Evolutionary conservation across 73 alveolate species (phyloP).

Genomic region (Symbiodinium natans): DNA sequence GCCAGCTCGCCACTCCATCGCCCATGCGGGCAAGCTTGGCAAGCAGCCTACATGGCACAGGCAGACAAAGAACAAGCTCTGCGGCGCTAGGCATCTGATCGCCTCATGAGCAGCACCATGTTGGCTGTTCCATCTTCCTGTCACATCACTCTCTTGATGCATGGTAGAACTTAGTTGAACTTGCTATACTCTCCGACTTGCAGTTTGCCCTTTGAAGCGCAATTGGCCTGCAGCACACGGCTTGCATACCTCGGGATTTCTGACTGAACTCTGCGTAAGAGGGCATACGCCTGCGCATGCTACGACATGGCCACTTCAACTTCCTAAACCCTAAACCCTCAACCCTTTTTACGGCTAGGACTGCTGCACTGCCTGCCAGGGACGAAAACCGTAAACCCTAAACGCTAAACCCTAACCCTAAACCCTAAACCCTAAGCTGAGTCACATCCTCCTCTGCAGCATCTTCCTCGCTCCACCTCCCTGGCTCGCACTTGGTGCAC

Average conservation of each 20-base stretch:
- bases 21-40: slow-evolving; percentile 62
- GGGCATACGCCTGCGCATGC: too few relatives aligned
- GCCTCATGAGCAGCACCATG: background rate
- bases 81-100: background rate
- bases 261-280: too few relatives aligned
- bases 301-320: too few relatives aligned
- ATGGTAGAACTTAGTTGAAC: too few relatives aligned
- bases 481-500: slow-evolving; percentile 35
- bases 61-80: background rate
- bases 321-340: too few relatives aligned
- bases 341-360: too few relatives aligned
- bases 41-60: slow-evolving; percentile 28
- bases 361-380: too few relatives aligned
- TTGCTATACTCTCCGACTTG: too few relatives aligned
- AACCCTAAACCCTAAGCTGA: background rate
- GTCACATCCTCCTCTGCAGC: background rate
- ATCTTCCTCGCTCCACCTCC: slow-evolving; percentile 38
- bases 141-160: too few relatives aligned
- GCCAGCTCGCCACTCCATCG: slow-evolving; percentile 14
- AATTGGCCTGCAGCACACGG: slow-evolving; percentile 45
- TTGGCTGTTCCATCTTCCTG: slow-evolving; percentile 30
- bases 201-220: too few relatives aligned
- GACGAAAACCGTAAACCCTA: too few relatives aligned
- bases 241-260: slow-evolving; percentile 42
- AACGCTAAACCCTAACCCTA: too few relatives aligned